These are phyloP conservation scores for Colletotrichum tofieldiae DNA, from an alignment of 2,329 filamentous ascomycete genomes.

Conservation along the genomic window DNA sequence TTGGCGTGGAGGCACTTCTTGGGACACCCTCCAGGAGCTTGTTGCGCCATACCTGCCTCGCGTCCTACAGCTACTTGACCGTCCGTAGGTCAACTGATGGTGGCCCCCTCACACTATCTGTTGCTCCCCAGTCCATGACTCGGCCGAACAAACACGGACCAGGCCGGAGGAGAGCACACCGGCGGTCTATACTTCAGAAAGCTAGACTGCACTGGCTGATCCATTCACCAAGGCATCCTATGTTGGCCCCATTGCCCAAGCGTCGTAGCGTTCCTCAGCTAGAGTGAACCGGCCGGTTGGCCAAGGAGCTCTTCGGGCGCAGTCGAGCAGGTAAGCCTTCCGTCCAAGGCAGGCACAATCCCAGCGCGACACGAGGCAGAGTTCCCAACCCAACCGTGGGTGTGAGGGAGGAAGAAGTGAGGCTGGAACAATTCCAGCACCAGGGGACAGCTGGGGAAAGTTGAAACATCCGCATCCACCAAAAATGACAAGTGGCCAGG, in stretches of 20 bases:
- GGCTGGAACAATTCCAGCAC: conserved; percentile 33
- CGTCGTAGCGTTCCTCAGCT: conserved; percentile 1
- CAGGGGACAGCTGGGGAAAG: conserved; percentile 30
- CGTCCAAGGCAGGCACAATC: conserved; percentile 16
- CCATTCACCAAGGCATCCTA: neutral
- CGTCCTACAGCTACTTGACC: conserved; percentile 5
- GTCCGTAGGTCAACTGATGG: neutral
- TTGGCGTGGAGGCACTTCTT: neutral
- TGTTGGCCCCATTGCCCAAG: neutral
- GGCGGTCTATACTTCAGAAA: conserved; percentile 3
- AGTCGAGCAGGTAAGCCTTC: conserved; percentile 1
- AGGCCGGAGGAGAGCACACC: conserved; percentile 15
- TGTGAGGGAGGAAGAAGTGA: neutral
- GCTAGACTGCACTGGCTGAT: neutral
- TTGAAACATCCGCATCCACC: conserved; percentile 36
- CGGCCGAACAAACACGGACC: conserved; percentile 24
- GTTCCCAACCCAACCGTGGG: neutral
- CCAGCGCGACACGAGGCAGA: conserved; percentile 30
- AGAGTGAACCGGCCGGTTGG: conserved; percentile 11
- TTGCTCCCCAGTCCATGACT: conserved; percentile 6
- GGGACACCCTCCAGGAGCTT: conserved; percentile 1
- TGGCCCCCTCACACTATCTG: neutral
- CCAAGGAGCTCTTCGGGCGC: neutral
- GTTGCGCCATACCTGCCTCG: conserved; percentile 19
- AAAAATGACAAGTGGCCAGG: conserved; percentile 34